Conservation (phyloP, 306 rosid species). For the Begonia loranthoides region DNA sequence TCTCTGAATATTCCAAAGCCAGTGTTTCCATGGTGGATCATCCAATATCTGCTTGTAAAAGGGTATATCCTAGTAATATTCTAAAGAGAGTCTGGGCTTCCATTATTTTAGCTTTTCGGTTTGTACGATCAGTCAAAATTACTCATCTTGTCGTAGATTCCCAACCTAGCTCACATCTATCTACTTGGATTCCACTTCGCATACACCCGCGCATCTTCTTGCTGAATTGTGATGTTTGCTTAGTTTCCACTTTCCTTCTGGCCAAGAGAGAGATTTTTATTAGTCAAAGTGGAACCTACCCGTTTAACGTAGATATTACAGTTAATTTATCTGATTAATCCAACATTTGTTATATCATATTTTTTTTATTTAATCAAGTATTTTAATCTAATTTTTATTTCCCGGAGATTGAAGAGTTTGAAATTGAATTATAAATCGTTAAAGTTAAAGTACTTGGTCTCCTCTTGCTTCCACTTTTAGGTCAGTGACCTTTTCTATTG, state of each 20-base stretch:
- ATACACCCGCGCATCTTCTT: slow-evolving; percentile 72
- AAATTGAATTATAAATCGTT: too few relatives aligned
- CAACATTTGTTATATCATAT: too few relatives aligned
- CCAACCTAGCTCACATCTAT: slow-evolving; percentile 67
- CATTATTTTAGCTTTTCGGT: not conserved
- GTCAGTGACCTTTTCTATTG: slow-evolving; percentile 87
- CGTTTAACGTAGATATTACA: too few relatives aligned
- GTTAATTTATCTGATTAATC: too few relatives aligned
- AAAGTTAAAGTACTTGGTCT: too few relatives aligned
- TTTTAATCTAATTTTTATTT: too few relatives aligned
- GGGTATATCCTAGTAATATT: slow-evolving; percentile 29
- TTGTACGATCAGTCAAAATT: not conserved
- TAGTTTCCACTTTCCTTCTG: slow-evolving; percentile 47
- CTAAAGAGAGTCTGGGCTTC: not conserved
- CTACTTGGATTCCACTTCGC: slow-evolving; percentile 62
- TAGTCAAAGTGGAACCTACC: too few relatives aligned
- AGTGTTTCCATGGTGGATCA: slow-evolving; percentile 93
- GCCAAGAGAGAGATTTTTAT: too few relatives aligned
- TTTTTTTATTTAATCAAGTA: too few relatives aligned
- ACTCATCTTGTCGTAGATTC: slow-evolving; percentile 45
- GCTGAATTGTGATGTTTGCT: slow-evolving; percentile 93
- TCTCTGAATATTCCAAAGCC: slow-evolving; percentile 90
- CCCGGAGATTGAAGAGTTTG: too few relatives aligned
- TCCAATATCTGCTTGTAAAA: slow-evolving; percentile 90
- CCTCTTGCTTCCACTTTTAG: slow-evolving; percentile 29